Percentiles rank a stretch among this genome's conserved stretches.
Evolutionary conservation across 305 asterid species (phyloP).

Genomic region (Fraxinus floribunda): DNA sequence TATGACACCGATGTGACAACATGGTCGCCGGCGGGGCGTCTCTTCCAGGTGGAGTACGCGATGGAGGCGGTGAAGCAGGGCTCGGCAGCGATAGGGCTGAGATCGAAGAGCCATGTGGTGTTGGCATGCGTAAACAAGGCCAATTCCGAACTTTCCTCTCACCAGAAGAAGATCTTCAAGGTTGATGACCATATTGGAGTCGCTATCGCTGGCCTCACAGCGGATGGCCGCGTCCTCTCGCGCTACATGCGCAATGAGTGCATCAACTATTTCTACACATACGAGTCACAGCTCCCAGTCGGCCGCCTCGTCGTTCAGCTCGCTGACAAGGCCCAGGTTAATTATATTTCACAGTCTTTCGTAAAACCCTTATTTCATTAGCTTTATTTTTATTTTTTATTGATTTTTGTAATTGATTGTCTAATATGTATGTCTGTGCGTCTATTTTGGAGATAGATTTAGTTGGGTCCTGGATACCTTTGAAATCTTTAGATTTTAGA

Average conservation of each 20-base stretch:
- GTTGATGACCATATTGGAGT: slow-evolving; percentile 98
- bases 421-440: neutral
- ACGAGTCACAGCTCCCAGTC: slow-evolving; percentile 85
- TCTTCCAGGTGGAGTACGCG: slow-evolving; percentile 95
- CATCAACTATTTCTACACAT: slow-evolving; percentile 77
- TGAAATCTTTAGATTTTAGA: neutral
- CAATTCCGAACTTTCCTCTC: slow-evolving; percentile 89
- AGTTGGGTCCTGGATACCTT: neutral
- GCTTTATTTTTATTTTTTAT: neutral
- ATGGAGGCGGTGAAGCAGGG: slow-evolving; percentile 99
- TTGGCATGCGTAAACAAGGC: slow-evolving; percentile 86
- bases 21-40: slow-evolving; percentile 97
- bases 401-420: slow-evolving; percentile 15
- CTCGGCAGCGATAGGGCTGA: slow-evolving; percentile 91
- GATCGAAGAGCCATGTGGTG: slow-evolving; percentile 94
- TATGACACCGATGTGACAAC: slow-evolving; percentile 97
- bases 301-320: slow-evolving; percentile 97
- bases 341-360: neutral
- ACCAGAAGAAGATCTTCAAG: slow-evolving; percentile 98
- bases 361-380: slow-evolving; percentile 16
- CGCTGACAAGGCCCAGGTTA: slow-evolving; percentile 98
- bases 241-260: slow-evolving; percentile 94
- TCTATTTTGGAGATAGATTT: neutral
- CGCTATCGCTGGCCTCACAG: slow-evolving; percentile 96
- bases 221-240: slow-evolving; percentile 93